Base-by-base conservation (phyloP, 169 alveolate species). In the Plasmodium reichenowi region DNA sequence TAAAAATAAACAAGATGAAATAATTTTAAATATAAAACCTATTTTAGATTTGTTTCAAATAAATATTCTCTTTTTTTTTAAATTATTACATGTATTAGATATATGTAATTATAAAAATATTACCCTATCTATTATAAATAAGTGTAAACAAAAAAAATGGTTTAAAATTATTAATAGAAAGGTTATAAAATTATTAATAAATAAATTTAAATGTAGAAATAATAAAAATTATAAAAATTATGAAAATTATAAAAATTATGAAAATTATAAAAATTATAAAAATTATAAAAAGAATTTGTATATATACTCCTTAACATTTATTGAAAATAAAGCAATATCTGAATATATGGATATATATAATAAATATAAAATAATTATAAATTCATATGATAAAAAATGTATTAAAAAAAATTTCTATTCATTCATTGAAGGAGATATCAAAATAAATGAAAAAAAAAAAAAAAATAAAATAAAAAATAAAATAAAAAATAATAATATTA, bases 41-140 rank as follows among this genome's bases (percentile, higher is more conserved):
- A 80, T 80, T 32, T 48, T 80, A 80, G 32, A 58, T 8, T 12
- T 68, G n/a, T 56, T 54, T 7, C 67, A 60, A 29, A 60, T 80
- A 38, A 80, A 68, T 43, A 70, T 60, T 8, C 32, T 56, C n/a
- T 63, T 80, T 58, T 58, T 80, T 13, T 80, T 80, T 72, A 54
- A 38, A 29, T 54, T 80, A 20, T 1, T 80, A 50, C 17, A 9
- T 8, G 9, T 24, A 12, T 17, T 80, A 13, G 70, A 80, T 12
- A 29, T 17, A 8, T 20, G 50, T 80, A 80, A 67, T 59, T 38
- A 32, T 15, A 13, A 5, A 17, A 8, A 66, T 10, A n/a, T 22
- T 12, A 63, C 72, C 10, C 1, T 54, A 12, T 8, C 22, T 8
- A 45, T 68, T 59, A 7, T 38, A n/a, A 10, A 54, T 32, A 5